Base-by-base conservation (phyloP, 2,329 filamentous ascomycete species). In the Dryadomyces quercus-mongolicae region DNA sequence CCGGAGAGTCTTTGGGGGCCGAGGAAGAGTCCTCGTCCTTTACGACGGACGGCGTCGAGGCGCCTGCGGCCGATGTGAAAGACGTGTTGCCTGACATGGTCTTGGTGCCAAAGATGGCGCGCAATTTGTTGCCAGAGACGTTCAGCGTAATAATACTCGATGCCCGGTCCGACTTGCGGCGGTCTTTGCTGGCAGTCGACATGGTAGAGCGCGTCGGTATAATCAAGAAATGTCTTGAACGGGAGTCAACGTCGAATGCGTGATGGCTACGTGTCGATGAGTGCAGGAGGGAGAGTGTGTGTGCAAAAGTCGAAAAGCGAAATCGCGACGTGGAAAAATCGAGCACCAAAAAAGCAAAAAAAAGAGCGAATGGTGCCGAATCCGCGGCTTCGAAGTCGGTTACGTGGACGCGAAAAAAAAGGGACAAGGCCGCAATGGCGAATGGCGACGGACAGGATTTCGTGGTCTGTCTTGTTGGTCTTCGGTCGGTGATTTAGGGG, bases 71-170 rank as follows among this genome's bases (percentile, higher is more conserved):
- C 6, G 36, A 22, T 54, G 74, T 68, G 10, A 18, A 45, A 16
- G 40, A 18, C 13, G 47, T 10, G 40, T 38, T 54, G 54, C 50
- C 49, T 42, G 3, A 18, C 42, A 18, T 20, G 36, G 34, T 49
- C 20, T 22, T 51, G 58, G 74, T 70, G 58, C 76, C 60, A 51
- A 59, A 53, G 40, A 82, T 68, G 51, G 72, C 71, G 60, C 74
- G 74, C 52, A 85, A 70, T 58, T 68, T 71, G 18, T 71, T 64
- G 45, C 79, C 67, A 21, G 74, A 62, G 50, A 83, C 70, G 60
- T 72, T 77, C 54, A 84, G 66, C 8, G 72, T 81, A 62, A 83
- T 66, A 56, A 81, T 54, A 62, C 53, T 46, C 49, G 62, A 60
- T 40, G 61, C 53, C 54, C 63, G 64, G 6, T 64, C 61, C 36